Evolutionary conservation across 164 flowering plant species (phyloP), one percentile per base, ranked within the genome.

Genomic region (Tetrastigma voinierianum): DNA sequence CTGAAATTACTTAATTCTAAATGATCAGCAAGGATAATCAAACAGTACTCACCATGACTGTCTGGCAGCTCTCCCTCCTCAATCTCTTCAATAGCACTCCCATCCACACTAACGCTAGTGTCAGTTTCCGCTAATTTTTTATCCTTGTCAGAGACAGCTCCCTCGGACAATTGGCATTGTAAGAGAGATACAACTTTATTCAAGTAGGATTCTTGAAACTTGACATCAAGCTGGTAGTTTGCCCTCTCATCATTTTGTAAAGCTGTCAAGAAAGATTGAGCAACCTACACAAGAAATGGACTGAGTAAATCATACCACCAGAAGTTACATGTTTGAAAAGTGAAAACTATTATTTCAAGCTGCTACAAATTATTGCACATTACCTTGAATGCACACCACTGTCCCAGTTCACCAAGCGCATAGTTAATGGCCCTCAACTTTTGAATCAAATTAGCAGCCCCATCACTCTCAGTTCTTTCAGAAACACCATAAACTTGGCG

Each of bases 351-450:
- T 48, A 60, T 8, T 48, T 32, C 8, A 14, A 16, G 55, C 20
- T 16, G 18, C 44, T 12, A 67, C 43, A 16, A 8, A 61, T 56
- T 18, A 32, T 4, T 32, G 64, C 25, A 40, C 13, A 47, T 12
- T 79, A 95, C 99, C 97, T 89, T 92, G 73, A 78, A 95, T 68
- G 99, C 99, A 81, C 99, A 95, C 98, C 99, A 95, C 74, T 95
- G 99, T 53, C 99, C 99, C 54, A 95, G 86, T 74, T 95, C 99
- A 78, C 86, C 81, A 64, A 95, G 89, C 45, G 98, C 91, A 87
- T 95, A 95, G 73, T 87, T 88, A 55, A 92, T 87, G n/a, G 99
- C 99, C 66, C 99, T 90, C 80, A 95, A 78, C 68, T 95, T 95
- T 72, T 95, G 99, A 61, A 90, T 84, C 61, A 95, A 74, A 77